Conservation (phyloP, 768 basidiomycete genomes). For the Tulasnella sp. region DNA sequence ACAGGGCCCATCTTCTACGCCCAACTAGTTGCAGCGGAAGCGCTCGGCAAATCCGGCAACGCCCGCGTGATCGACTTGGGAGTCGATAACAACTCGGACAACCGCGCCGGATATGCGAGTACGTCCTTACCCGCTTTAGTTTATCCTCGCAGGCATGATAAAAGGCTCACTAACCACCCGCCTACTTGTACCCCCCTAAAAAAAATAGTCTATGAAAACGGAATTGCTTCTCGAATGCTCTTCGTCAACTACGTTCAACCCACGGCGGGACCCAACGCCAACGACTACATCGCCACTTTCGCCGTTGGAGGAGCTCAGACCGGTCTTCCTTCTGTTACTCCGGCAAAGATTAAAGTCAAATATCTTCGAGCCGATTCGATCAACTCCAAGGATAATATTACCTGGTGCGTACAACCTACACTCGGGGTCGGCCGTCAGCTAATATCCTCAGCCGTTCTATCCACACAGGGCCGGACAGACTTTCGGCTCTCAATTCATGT, state of each 20-base stretch:
- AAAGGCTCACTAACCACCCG: background rate
- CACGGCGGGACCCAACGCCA: conserved; percentile 40
- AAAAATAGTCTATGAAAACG: conserved; percentile 28
- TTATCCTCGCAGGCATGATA: background rate
- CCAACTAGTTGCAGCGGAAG: conserved; percentile 15
- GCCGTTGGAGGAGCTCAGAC: conserved; percentile 30
- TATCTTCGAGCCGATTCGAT: conserved; percentile 34
- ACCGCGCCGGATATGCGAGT: conserved; percentile 21
- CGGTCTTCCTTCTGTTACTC: conserved; percentile 18
- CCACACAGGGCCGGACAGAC: conserved; percentile 33
- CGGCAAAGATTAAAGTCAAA: conserved; percentile 30
- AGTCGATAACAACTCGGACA: background rate
- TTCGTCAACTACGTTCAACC: conserved; percentile 43
- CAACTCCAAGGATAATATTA: conserved; percentile 34
- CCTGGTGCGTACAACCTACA: background rate
- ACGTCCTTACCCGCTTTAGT: background rate
- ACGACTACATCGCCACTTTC: conserved; percentile 27
- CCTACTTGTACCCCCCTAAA: background rate
- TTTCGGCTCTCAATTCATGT: conserved; percentile 25
- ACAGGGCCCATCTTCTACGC: too few species aligned
- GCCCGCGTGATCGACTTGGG: conserved; percentile 20
- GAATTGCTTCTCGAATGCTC: conserved; percentile 12
- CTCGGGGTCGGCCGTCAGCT: background rate
- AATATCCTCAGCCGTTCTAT: background rate
- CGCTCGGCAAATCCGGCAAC: conserved; percentile 23